phyloP scores from a whole-genome alignment of 2,329 filamentous ascomycete species.

The Metarhizium album region DNA sequence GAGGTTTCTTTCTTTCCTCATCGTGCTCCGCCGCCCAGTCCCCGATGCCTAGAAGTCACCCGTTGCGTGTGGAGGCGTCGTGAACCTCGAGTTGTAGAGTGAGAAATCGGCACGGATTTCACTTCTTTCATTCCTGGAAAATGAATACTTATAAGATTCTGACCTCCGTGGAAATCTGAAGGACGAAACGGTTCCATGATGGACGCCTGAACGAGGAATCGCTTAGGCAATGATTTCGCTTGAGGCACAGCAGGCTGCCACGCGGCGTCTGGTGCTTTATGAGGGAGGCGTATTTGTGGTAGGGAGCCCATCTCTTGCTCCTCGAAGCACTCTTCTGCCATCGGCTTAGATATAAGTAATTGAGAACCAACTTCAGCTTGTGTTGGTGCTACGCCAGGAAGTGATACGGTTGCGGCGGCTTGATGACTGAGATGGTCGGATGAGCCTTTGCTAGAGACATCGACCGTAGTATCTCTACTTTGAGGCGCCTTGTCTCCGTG shows the following conservation, averaged over 20 bases:
- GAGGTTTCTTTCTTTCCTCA: slow-evolving; percentile 24
- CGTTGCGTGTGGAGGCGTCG: slow-evolving; percentile 13
- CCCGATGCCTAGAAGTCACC: slow-evolving; percentile 19
- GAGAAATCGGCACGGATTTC: slow-evolving; percentile 28
- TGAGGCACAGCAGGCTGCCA: slow-evolving; percentile 50
- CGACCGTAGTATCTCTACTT: slow-evolving; percentile 49
- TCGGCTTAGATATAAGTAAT: slow-evolving; percentile 49
- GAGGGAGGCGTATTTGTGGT: slow-evolving; percentile 59
- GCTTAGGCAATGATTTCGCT: slow-evolving; percentile 42
- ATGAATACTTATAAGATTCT: slow-evolving; percentile 26
- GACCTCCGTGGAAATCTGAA: slow-evolving; percentile 22
- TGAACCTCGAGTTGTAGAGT: slow-evolving; percentile 20
- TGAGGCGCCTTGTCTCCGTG: slow-evolving; percentile 53
- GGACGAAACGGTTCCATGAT: slow-evolving; percentile 23
- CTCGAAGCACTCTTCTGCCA: slow-evolving; percentile 72
- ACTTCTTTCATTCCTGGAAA: slow-evolving; percentile 31
- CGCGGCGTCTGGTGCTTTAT: slow-evolving; percentile 47
- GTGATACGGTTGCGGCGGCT: slow-evolving; percentile 57
- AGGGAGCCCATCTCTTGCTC: slow-evolving; percentile 71
- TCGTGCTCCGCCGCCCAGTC: slow-evolving; percentile 18
- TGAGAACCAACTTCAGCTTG: slow-evolving; percentile 27
- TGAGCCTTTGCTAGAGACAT: slow-evolving; percentile 56
- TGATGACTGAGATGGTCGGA: slow-evolving; percentile 43
- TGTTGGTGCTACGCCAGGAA: slow-evolving; percentile 31
- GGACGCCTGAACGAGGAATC: slow-evolving; percentile 32